Conservation (phyloP, 371 early-diverging fungal genomes). For the Paraphysoderma sedebokerense region DNA sequence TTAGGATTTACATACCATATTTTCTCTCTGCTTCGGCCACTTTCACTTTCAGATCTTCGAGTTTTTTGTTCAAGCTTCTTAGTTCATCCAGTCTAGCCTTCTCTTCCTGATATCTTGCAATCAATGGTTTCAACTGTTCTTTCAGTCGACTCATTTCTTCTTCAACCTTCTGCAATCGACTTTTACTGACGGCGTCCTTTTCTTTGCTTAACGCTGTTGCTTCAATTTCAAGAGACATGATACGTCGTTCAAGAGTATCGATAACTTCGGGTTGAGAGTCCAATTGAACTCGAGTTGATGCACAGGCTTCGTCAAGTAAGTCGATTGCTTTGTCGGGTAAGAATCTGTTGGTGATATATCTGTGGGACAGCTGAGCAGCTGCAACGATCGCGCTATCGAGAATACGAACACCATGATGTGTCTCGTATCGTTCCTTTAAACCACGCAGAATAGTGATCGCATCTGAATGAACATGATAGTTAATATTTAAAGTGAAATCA, state of each 20-base stretch:
- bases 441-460: constrained; percentile 74
- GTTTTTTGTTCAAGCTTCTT: constrained; percentile 62
- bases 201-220: constrained; percentile 86
- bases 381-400: constrained; percentile 54
- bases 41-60: constrained; percentile 70
- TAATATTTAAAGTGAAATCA: too few species aligned
- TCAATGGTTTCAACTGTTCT: constrained; percentile 76
- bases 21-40: constrained; percentile 70
- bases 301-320: constrained; percentile 83
- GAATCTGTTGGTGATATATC: constrained; percentile 62
- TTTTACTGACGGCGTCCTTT: constrained; percentile 54
- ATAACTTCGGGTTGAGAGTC: constrained; percentile 92
- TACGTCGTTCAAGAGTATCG: constrained; percentile 75
- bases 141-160: constrained; percentile 64
- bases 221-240: constrained; percentile 85
- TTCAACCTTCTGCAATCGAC: constrained; percentile 54
- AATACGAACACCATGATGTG: constrained; percentile 62
- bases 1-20: too few species aligned
- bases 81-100: constrained; percentile 71
- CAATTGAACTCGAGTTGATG: constrained; percentile 81
- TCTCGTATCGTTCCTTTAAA: constrained; percentile 52
- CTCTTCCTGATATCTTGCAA: constrained; percentile 66
- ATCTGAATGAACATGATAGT: too few species aligned
- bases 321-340: constrained; percentile 81
- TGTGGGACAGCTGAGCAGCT: constrained; percentile 53